These are phyloP conservation scores for Prototheca wickerhamii DNA, from an alignment of 163 green algal genomes.

Conservation along the genomic window DNA sequence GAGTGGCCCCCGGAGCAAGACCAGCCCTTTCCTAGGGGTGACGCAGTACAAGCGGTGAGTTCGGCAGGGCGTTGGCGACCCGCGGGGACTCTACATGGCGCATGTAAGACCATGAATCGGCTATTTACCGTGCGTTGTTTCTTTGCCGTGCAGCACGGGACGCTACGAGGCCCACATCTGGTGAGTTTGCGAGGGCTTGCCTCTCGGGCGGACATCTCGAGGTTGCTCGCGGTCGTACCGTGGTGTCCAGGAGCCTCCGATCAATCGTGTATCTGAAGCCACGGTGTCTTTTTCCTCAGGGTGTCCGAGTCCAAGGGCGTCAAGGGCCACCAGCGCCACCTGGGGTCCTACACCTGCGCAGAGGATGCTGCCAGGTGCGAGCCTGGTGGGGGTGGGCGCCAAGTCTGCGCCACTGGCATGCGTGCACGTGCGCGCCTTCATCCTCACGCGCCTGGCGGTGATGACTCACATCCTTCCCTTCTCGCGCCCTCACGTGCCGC, in stretches of 20 bases:
- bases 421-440: too few relatives aligned
- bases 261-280: background rate
- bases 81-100: too few relatives aligned
- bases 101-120: too few relatives aligned
- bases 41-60: constrained; percentile 22
- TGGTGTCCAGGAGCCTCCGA: too few relatives aligned
- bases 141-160: constrained; percentile 10
- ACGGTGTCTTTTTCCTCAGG: background rate
- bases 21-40: constrained; percentile 12
- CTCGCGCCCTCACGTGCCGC: too few relatives aligned
- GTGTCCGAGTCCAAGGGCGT: constrained; percentile 7
- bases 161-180: constrained; percentile 29
- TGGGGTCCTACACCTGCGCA: constrained; percentile 17
- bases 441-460: too few relatives aligned
- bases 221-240: too few relatives aligned
- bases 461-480: too few relatives aligned
- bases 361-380: constrained; percentile 21
- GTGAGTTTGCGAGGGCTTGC: too few relatives aligned
- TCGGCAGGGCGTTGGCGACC: background rate
- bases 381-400: background rate
- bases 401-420: background rate
- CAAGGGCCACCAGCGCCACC: constrained; percentile 27
- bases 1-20: constrained; percentile 13
- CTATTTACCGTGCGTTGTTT: background rate
- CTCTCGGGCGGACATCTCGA: too few relatives aligned